A percentile compares a stretch with the other conserved stretches of the same genome.
Conservation (phyloP, 305 asterid species). For the Lippia alba region DNA sequence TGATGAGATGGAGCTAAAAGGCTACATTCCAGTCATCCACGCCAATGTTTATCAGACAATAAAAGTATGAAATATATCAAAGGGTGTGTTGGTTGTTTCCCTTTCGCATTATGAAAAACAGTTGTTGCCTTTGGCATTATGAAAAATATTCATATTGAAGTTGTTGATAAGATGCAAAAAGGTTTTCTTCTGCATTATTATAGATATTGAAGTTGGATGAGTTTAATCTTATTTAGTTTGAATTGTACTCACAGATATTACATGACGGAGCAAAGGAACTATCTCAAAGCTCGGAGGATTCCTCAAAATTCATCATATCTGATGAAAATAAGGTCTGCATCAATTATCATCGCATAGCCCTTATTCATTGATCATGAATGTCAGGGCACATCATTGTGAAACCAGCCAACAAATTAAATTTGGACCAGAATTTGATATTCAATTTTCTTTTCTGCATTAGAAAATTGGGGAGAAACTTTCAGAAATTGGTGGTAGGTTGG, state of each 20-base stretch:
- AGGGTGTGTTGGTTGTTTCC: conserved; percentile 86
- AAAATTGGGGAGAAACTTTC: conserved; percentile 84
- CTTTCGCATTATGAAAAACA: conserved; percentile 40
- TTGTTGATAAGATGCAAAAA: conserved; percentile 40
- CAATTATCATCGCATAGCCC: conserved; percentile 17
- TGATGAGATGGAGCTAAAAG: conserved; percentile 90
- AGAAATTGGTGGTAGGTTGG: conserved; percentile 86
- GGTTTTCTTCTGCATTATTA: conserved; percentile 21
- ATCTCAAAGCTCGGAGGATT: conserved; percentile 68
- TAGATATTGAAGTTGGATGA: conserved; percentile 27
- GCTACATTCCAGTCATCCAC: conserved; percentile 92
- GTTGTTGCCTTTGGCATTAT: conserved; percentile 30
- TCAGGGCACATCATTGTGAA: conserved; percentile 9
- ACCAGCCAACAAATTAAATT: conserved; percentile 1
- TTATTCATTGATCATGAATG: conserved; percentile 21
- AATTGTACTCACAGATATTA: conserved; percentile 59
- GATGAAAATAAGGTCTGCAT: conserved; percentile 80
- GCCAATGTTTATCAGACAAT: conserved; percentile 99
- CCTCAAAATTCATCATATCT: conserved; percentile 67
- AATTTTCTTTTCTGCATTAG: conserved; percentile 51
- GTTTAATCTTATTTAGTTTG: conserved; percentile 27
- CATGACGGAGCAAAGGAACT: conserved; percentile 92
- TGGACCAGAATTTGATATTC: conserved; percentile 9
- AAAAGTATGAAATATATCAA: conserved; percentile 89
- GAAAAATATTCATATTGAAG: conserved; percentile 34